Conservation (phyloP, 169 alveolate genomes). For the Babesia sp. region DNA sequence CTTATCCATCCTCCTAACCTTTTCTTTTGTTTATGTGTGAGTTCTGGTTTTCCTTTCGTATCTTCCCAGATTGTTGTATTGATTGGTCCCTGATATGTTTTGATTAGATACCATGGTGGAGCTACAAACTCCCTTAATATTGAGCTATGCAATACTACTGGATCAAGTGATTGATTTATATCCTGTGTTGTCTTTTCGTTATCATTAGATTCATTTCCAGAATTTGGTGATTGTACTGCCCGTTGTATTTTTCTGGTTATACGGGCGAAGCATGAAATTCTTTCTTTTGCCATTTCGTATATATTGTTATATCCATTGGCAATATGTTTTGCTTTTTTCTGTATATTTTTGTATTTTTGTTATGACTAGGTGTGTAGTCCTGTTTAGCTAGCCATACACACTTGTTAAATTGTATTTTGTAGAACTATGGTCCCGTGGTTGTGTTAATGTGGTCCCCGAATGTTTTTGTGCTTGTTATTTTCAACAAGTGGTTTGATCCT, state of each 20-base stretch:
- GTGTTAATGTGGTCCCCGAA: no score
- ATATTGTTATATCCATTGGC: neutral
- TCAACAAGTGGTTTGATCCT: no score
- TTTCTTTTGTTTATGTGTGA: constrained; percentile 73
- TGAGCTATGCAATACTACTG: constrained; percentile 11
- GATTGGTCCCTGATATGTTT: neutral
- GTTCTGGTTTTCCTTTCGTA: constrained; percentile 76
- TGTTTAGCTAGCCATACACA: no score
- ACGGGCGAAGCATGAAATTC: constrained; percentile 9
- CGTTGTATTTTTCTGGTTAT: neutral
- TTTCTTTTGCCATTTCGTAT: constrained; percentile 1
- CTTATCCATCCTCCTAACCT: constrained; percentile 76
- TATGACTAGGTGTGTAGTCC: no score
- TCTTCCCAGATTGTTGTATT: constrained; percentile 71
- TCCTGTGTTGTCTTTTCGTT: neutral
- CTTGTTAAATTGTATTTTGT: no score
- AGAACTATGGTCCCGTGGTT: no score
- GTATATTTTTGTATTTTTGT: no score
- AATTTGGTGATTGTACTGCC: neutral
- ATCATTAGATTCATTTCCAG: neutral
- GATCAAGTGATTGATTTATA: neutral
- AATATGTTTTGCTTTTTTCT: no score
- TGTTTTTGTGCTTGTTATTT: no score
- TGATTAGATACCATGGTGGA: constrained; percentile 26
- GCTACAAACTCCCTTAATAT: constrained; percentile 19